A percentile compares a stretch with the other conserved stretches of the same genome.
phyloP scores from a whole-genome alignment of 352 stramenopile species.

The Achlya hypogyna region DNA sequence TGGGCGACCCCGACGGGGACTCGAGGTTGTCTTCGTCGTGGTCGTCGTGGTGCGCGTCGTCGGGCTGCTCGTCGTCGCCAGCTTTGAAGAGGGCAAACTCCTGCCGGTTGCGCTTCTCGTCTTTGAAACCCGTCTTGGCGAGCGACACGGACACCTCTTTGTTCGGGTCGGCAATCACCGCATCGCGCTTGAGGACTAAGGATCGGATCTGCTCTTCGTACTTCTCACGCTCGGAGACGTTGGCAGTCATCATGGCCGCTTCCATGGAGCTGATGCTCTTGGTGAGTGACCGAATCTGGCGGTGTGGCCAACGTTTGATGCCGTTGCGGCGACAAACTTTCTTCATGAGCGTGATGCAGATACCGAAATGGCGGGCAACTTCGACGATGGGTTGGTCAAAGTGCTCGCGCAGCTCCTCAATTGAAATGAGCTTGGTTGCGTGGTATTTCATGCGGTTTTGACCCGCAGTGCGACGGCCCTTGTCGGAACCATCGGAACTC shows the following conservation, averaged over 20 bases:
- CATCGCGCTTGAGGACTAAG: constrained; percentile 76
- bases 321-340: constrained; percentile 61
- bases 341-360: constrained; percentile 87
- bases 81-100: background rate
- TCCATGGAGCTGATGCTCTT: constrained; percentile 86
- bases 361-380: constrained; percentile 84
- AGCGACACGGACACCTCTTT: constrained; percentile 37
- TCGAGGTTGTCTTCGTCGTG: constrained; percentile 12
- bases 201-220: constrained; percentile 79
- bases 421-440: constrained; percentile 83
- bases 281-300: constrained; percentile 66
- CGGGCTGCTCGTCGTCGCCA: constrained; percentile 16
- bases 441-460: constrained; percentile 82
- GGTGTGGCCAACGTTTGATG: constrained; percentile 62
- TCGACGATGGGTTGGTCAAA: constrained; percentile 84
- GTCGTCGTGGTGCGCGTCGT: constrained; percentile 39
- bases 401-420: constrained; percentile 73
- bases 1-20: constrained; percentile 2
- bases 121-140: constrained; percentile 8
- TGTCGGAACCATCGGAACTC: constrained; percentile 61
- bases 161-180: constrained; percentile 79
- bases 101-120: background rate
- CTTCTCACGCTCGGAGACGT: constrained; percentile 69
- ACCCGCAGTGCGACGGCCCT: constrained; percentile 59
- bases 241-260: constrained; percentile 74